Evolutionary conservation across 768 basidiomycete genomes (phyloP), one percentile per base, ranked within the genome.

Genomic region (Ramaria sp.): DNA sequence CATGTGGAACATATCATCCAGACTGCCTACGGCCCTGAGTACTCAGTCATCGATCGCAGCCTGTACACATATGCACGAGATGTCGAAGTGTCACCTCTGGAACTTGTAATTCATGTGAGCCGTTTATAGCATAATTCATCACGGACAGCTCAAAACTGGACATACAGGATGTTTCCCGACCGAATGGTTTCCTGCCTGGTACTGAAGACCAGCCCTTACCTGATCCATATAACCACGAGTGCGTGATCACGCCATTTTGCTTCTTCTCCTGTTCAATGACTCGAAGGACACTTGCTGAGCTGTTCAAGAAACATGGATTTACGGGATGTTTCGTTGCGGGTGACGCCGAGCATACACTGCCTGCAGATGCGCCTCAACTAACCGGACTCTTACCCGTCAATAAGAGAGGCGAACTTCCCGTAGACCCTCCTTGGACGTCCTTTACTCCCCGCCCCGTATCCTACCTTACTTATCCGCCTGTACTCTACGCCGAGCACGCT

Each of bases 71-170:
- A 63, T 43, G 61, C 58, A 10, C 11, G 41, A 20, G 62, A 61
- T 42, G 19, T 61, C 17, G 38, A 46, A 3, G n/a, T 41, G 10
- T 37, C 45, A 9, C 62, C 62, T 4, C 39, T 59, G 10, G 60
- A 61, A 38, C 47, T 62, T 27, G 61, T 42, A 17, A 58, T 61
- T 20, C 30, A 52, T 11, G 62, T 61, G 48, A 37, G 49, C 57
- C 38, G 61, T 62, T 54, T 43, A 31, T 57, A 19, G 12, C 31
- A n/a, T 50, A n/a, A 19, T 37, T 31, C 51, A 24, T 39, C 37
- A 20, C n/a, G 48, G 19, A 38, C 27, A 27, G 27, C 41, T 30
- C 20, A 39, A 27, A 6, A 22, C 24, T n/a, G 30, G 33, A 27
- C 37, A 7, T 33, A n/a, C 17, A 55, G 55, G 55, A 57, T 49